phyloP scores from a whole-genome alignment of 768 basidiomycete species.

The Hebeloma cylindrosporum region DNA sequence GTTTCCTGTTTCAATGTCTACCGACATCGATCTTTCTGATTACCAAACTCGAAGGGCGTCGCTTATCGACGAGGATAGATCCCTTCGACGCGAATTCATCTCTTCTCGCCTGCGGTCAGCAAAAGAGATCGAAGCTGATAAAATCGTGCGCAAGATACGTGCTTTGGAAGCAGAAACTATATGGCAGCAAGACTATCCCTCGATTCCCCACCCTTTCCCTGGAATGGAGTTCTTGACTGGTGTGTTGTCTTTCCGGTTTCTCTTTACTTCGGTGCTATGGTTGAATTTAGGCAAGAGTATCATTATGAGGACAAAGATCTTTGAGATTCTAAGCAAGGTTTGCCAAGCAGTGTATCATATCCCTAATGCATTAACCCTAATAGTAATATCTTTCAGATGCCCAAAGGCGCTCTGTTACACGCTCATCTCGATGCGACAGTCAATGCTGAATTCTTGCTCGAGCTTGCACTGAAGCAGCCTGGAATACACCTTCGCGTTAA shows the following conservation, averaged over 20 bases:
- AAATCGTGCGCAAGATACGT: constrained; percentile 54
- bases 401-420: constrained; percentile 76
- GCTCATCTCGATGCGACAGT: constrained; percentile 76
- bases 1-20: no score
- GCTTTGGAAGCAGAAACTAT: constrained; percentile 51
- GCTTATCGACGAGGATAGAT: constrained; percentile 45
- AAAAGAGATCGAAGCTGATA: constrained; percentile 54
- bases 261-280: neutral
- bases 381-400: constrained; percentile 53
- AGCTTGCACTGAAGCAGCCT: constrained; percentile 54
- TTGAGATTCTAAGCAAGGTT: constrained; percentile 61
- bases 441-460: constrained; percentile 49
- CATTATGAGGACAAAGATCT: constrained; percentile 62
- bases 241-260: constrained; percentile 19
- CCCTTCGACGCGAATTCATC: constrained; percentile 50
- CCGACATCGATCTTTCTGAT: constrained; percentile 18
- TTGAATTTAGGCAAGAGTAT: constrained; percentile 45
- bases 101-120: constrained; percentile 28
- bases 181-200: constrained; percentile 57
- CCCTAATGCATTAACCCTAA: no score
- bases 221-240: constrained; percentile 81
- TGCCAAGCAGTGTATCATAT: neutral
- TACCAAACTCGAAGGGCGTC: constrained; percentile 34
- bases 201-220: constrained; percentile 63
- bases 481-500: constrained; percentile 59